Evolutionary conservation across 176 grass and related monocot species (phyloP).

Genomic region (Avena sativa): DNA sequence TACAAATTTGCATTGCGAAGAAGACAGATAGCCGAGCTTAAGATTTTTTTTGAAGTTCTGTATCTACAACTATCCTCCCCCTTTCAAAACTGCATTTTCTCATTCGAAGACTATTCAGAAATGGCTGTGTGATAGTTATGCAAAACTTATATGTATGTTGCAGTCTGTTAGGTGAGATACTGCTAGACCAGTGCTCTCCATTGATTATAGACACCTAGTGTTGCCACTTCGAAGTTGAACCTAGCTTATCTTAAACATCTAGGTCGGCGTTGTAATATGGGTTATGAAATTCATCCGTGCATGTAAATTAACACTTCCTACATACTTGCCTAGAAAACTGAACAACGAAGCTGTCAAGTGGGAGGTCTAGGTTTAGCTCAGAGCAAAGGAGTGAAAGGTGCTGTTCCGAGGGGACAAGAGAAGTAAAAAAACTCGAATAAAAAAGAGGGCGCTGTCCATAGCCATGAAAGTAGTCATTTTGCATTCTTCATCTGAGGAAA

Average conservation of each 20-base stretch:
- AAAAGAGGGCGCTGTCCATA: too few relatives aligned
- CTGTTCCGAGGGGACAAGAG: too few relatives aligned
- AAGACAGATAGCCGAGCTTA: background rate
- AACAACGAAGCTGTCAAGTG: background rate
- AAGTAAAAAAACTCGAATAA: too few relatives aligned
- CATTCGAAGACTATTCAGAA: background rate
- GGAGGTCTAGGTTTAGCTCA: too few relatives aligned
- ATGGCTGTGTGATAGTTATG: background rate
- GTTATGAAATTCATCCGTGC: background rate
- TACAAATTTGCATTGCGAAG: slow-evolving; percentile 20
- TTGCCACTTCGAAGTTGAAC: background rate
- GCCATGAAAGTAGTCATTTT: too few relatives aligned
- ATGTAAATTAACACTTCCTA: background rate
- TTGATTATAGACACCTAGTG: background rate
- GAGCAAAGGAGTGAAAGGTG: too few relatives aligned
- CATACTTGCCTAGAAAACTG: slow-evolving; percentile 2
- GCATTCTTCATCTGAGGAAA: too few relatives aligned
- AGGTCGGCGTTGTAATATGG: background rate
- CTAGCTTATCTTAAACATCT: slow-evolving; percentile 7
- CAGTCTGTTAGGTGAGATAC: slow-evolving; percentile 22
- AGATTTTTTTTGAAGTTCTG: background rate
- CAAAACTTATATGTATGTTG: slow-evolving; percentile 23
- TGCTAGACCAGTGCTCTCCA: background rate
- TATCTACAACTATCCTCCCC: background rate
- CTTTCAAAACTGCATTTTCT: slow-evolving; percentile 26